phyloP scores from a whole-genome alignment of 75 land plant species.

The Chamaecyparis obtusa region DNA sequence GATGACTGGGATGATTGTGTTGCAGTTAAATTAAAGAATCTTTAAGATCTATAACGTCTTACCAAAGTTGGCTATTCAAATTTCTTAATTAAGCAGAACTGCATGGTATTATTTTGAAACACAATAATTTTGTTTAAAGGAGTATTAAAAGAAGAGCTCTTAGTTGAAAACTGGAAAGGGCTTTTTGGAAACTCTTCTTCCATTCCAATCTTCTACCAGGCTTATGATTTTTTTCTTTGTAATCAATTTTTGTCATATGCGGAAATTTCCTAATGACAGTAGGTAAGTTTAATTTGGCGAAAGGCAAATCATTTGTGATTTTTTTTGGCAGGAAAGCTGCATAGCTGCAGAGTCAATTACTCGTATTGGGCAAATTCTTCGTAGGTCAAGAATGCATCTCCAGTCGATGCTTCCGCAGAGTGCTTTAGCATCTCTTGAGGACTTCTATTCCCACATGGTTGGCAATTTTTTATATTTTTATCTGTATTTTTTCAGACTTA shows the following conservation, averaged over 20 bases:
- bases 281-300: background rate
- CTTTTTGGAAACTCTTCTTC: background rate
- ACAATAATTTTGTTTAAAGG: background rate
- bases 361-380: slow-evolving; percentile 64
- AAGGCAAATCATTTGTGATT: background rate
- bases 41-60: background rate
- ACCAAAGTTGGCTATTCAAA: background rate
- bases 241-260: background rate
- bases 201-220: background rate
- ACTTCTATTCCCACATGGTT: slow-evolving; percentile 78
- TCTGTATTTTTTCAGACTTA: background rate
- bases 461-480: slow-evolving; percentile 11
- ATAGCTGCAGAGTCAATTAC: slow-evolving; percentile 71
- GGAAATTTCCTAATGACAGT: background rate
- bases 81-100: background rate
- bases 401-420: slow-evolving; percentile 71
- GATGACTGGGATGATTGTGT: background rate
- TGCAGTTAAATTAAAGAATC: background rate
- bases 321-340: slow-evolving; percentile 87
- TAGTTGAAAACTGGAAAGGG: background rate
- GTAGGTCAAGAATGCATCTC: slow-evolving; percentile 65
- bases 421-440: slow-evolving; percentile 64
- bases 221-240: background rate
- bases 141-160: background rate
- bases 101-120: background rate